A percentile compares a stretch with the other conserved stretches of the same genome.
Evolutionary conservation across 352 stramenopile genomes (phyloP).

Genomic region (Plasmopara muralis): DNA sequence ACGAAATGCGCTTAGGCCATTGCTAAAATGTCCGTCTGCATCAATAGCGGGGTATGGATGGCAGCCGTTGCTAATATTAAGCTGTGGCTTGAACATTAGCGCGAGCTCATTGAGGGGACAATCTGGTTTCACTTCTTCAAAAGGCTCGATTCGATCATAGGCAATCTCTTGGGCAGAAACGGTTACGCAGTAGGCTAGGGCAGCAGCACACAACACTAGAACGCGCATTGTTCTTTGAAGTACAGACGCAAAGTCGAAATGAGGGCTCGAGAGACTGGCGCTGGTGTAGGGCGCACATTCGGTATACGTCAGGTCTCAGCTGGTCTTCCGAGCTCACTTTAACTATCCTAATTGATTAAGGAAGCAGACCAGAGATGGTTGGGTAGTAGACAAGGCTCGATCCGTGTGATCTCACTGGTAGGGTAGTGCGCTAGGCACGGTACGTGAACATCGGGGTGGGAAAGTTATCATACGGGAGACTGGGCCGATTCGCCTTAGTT

Average conservation of each 20-base stretch:
- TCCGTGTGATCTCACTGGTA: conserved; percentile 2
- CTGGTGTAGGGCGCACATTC: background rate
- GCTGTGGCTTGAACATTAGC: conserved; percentile 2
- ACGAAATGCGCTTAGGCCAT: background rate
- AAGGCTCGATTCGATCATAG: background rate
- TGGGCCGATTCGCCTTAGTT: too few species aligned
- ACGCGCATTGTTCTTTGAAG: background rate
- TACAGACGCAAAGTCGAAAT: background rate
- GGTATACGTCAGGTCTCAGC: background rate
- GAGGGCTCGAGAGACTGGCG: background rate
- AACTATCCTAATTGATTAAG: background rate
- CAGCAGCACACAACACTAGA: background rate
- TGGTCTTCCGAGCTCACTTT: background rate
- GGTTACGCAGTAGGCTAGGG: background rate
- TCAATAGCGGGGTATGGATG: conserved; percentile 1
- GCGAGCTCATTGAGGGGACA: background rate
- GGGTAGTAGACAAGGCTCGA: background rate
- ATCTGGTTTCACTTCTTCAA: background rate
- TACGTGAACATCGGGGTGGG: too few species aligned
- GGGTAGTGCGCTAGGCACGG: background rate
- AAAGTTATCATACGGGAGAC: too few species aligned
- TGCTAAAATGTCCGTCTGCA: background rate
- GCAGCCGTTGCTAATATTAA: background rate
- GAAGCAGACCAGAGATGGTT: background rate
- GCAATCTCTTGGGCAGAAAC: background rate